Evolutionary conservation across 805 yeast species (phyloP), one percentile per base, ranked within the genome.

Genomic region (Saturnispora gosingensis): DNA sequence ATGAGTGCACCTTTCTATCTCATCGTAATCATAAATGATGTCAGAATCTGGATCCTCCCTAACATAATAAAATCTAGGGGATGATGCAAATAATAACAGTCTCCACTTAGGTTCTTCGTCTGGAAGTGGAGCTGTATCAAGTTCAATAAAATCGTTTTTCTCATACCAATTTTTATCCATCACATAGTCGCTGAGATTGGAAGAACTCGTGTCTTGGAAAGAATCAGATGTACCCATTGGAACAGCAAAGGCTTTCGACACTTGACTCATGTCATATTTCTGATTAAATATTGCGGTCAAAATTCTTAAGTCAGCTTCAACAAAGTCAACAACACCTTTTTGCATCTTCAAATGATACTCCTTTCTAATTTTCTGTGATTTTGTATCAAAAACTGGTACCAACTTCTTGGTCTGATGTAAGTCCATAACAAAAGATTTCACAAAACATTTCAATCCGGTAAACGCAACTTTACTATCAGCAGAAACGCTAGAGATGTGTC

Each of bases 391-490:
- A 66, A 53, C 32, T 10, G 51, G 36, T 20, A 66, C 18, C 20
- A 67, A 65, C 51, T 78, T 79, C 56, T 73, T 76, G 43, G 78
- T 67, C 59, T 83, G 88, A 58, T 85, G 93, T 40, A 83, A 61
- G 59, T 85, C 93, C 70, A 85, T 68, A 11, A 72, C 66, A 54
- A 85, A 80, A 3, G 69, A 66, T 16, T 75, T 75, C 1, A 82
- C 71, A 52, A 76, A 78, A 5, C 78, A 81, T 61, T 86, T 84
- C 24, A 90, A 54, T 8, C 99, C 99, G 25, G 85, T 77, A 60
- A 76, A 77, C 24, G 80, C 78, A 16, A 74, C 63, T 32, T 69
- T 71, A 47, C 68, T 68, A 46, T 76, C 74, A 20, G 75, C 73
- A 3, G 71, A 64, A 22, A 18, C 24, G 22, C 62, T 60, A 5